Evolutionary conservation across 805 yeast genomes (phyloP), one percentile per base, ranked within the genome.

Genomic region (Millerago galiae): DNA sequence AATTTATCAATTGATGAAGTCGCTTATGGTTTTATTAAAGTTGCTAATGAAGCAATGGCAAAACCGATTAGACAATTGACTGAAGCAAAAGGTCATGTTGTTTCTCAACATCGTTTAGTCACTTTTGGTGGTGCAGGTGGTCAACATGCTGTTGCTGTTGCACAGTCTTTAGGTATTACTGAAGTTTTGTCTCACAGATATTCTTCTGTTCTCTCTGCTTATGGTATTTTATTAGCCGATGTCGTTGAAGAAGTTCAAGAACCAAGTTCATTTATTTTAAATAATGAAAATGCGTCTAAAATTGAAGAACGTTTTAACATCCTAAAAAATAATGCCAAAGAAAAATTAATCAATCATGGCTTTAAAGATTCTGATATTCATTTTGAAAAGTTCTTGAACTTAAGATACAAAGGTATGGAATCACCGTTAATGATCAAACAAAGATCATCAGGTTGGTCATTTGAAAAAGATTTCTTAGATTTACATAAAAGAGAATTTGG

Each of bases 71-170:
- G 96, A 45, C 80, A 83, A 34, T 65, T 88, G 40, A 87, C 95
- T 0, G 96, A 87, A 58, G 86, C 91, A 2, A 85, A 80, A 55
- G 96, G 96, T 5, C 78, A 79, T 55, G 70, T 75, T 34, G 71
- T 79, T 1, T 59, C 83, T 9, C 66, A 73, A 10, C 95, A 88
- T 59, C 66, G 82, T 44, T 63, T 88, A 45, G 95, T 89, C 2
- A 74, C 91, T 2, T 88, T 88, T 63, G 96, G 96, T 37, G 96
- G 96, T 38, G 95, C 95, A 21, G 96, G 96, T 41, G 96, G 96
- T 8, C 96, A 88, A 62, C 90, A 85, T 61, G 90, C 93, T 2
- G 79, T 76, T 38, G 79, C 84, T 9, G 79, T 88, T 29, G 95
- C 95, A 1, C 70, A 75, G 44, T 71, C 74, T 21, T 67, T 88